Evolutionary conservation across 2,329 filamentous ascomycete species (phyloP).

Genomic region (Aspergillus sojae): DNA sequence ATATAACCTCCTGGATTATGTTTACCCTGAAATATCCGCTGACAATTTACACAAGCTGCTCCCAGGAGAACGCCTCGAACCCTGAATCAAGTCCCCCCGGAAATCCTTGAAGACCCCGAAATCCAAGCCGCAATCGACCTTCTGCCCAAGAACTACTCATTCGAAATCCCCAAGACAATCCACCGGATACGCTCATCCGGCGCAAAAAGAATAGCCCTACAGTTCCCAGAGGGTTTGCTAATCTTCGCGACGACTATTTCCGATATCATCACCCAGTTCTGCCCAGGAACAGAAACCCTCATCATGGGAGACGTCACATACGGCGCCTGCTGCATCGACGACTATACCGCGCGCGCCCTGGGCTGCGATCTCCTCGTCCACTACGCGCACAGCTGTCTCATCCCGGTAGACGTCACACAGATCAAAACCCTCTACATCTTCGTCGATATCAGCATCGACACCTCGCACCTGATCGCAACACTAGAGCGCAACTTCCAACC

Average conservation of each 20-base stretch:
- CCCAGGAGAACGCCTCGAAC: constrained; percentile 74
- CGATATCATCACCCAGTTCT: constrained; percentile 93
- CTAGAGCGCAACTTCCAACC: constrained; percentile 84
- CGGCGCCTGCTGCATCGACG: constrained; percentile 97
- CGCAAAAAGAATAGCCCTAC: constrained; percentile 84
- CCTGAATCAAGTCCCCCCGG: constrained; percentile 86
- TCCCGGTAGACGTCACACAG: constrained; percentile 93
- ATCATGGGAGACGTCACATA: constrained; percentile 99
- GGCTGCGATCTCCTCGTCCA: constrained; percentile 94
- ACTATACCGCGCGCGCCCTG: constrained; percentile 91
- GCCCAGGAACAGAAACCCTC: constrained; percentile 83
- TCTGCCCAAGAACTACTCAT: constrained; percentile 94
- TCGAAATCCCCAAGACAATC: constrained; percentile 98
- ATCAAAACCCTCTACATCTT: constrained; percentile 98
- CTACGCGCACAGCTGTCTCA: constrained; percentile 95
- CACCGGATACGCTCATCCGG: constrained; percentile 82
- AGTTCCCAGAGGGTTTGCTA: constrained; percentile 93
- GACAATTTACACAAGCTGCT: constrained; percentile 60
- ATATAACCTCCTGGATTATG: constrained; percentile 3
- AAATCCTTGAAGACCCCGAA: constrained; percentile 81
- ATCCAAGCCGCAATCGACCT: constrained; percentile 86
- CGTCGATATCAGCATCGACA: constrained; percentile 96
- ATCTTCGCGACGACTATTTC: constrained; percentile 97
- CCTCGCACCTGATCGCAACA: constrained; percentile 80
- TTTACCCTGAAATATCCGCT: not conserved